phyloP scores from a whole-genome alignment of 2,329 filamentous ascomycete genomes.

The Aspergillus sp. region DNA sequence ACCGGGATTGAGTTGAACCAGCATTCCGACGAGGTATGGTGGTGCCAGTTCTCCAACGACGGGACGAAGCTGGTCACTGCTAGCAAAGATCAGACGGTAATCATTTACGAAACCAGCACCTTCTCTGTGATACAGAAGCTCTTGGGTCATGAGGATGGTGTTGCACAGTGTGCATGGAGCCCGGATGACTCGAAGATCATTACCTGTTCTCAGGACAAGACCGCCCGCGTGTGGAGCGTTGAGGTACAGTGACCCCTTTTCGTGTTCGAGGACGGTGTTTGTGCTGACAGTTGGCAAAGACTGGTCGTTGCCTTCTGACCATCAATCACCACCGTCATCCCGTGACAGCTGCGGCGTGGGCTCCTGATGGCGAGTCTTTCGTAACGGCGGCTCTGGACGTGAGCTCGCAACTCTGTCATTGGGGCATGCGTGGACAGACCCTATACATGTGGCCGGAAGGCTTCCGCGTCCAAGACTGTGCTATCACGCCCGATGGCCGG shows the following conservation, averaged over 20 bases:
- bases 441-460: conserved; percentile 68
- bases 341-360: conserved; percentile 89
- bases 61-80: conserved; percentile 80
- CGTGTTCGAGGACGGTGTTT: neutral
- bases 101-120: conserved; percentile 77
- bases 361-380: conserved; percentile 73
- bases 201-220: conserved; percentile 75
- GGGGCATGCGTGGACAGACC: conserved; percentile 65
- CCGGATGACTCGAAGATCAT: conserved; percentile 86
- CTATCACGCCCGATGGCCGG: conserved; percentile 77
- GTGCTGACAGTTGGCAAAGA: conserved; percentile 47
- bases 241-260: conserved; percentile 49
- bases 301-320: conserved; percentile 63
- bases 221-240: conserved; percentile 74
- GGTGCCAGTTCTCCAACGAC: conserved; percentile 85
- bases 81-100: conserved; percentile 71
- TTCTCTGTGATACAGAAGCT: conserved; percentile 68
- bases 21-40: conserved; percentile 85
- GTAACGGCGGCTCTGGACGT: conserved; percentile 77
- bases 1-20: conserved; percentile 70
- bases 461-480: conserved; percentile 79
- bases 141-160: conserved; percentile 66
- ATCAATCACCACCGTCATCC: conserved; percentile 76
- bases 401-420: conserved; percentile 67
- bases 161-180: conserved; percentile 86